Evolutionary conservation across 805 yeast species (phyloP), one percentile per base, ranked within the genome.

Genomic region (Ogataea saltuana): DNA sequence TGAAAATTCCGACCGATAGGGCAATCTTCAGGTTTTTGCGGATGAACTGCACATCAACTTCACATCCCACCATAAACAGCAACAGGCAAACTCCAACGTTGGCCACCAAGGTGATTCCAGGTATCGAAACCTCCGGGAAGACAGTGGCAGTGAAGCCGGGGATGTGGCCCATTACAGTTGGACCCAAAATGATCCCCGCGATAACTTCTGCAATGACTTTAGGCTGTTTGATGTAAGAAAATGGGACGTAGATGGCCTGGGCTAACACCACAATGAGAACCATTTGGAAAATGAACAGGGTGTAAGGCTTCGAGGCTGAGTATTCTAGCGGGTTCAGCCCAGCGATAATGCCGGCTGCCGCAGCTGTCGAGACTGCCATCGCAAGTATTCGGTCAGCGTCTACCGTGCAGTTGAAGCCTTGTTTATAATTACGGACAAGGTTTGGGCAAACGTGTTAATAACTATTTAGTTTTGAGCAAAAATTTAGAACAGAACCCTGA

Each of bases 151-250:
- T 79, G 64, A 83, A 86, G 43, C 76, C 69, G 0, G 89, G 88
- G 25, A 85, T 76, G 33, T 72, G 78, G 4, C 93, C 93, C 65
- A 86, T 61, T 1, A 77, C 93, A 0, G 88, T 70, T 1, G 91
- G 91, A 0, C 93, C 91, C 38, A 86, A 63, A 1, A 86, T 55
- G 37, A 86, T 81, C 21, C 95, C 95, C 0, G 88, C 72, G 8
- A 86, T 70, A 37, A 86, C 93, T 56, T 86, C 95, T 6, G 90
- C 87, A 46, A 86, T 85, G 32, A 86, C 95, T 45, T 81, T 70
- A 0, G 95, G 95, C 59, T 86, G 93, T 51, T 78, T 80, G 32
- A 86, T 59, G 48, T 63, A 74, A 9, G 79, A 69, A 12, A 86
- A 63, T 0, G 89, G 88, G 29, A 70, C 67, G 57, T 84, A 81